phyloP scores from a whole-genome alignment of 2,329 filamentous ascomycete genomes.

The Leptographium procerum region DNA sequence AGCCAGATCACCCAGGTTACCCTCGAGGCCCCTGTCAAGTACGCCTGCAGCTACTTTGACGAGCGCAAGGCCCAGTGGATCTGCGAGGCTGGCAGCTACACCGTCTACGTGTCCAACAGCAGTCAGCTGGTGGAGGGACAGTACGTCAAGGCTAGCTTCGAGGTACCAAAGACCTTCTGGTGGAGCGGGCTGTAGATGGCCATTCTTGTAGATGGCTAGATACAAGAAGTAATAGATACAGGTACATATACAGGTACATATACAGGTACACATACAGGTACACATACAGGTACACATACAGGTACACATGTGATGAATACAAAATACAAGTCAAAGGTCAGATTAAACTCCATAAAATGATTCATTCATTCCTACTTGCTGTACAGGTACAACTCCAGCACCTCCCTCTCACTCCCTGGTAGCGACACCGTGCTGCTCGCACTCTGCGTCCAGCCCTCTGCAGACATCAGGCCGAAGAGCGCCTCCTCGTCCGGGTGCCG shows the following conservation, averaged over 20 bases:
- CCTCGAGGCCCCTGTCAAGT: constrained; percentile 1
- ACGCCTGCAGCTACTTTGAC: constrained; percentile 7
- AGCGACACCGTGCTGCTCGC: constrained; percentile 32
- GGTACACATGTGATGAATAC: too few relatives aligned
- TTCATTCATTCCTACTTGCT: too few relatives aligned
- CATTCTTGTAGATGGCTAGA: too few relatives aligned
- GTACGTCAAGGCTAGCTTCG: not conserved
- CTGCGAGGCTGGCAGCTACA: constrained; percentile 3
- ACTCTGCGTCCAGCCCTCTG: constrained; percentile 31
- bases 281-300: too few relatives aligned
- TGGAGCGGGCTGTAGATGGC: not conserved
- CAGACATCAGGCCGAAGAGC: constrained; percentile 35
- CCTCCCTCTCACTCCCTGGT: constrained; percentile 31
- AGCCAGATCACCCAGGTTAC: not conserved
- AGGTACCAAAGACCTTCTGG: too few relatives aligned
- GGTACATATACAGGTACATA: too few relatives aligned
- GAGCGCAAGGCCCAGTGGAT: constrained; percentile 5
- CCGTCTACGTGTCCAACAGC: constrained; percentile 4
- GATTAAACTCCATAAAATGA: too few relatives aligned
- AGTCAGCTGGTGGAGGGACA: constrained; percentile 3
- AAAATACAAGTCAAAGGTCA: too few relatives aligned
- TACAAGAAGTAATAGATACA: too few relatives aligned
- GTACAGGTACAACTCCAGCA: constrained; percentile 42
- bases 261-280: too few relatives aligned
- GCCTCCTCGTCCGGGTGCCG: constrained; percentile 41